Evolutionary conservation across 163 green algal species (phyloP).

Genomic region (Volvox carteri): DNA sequence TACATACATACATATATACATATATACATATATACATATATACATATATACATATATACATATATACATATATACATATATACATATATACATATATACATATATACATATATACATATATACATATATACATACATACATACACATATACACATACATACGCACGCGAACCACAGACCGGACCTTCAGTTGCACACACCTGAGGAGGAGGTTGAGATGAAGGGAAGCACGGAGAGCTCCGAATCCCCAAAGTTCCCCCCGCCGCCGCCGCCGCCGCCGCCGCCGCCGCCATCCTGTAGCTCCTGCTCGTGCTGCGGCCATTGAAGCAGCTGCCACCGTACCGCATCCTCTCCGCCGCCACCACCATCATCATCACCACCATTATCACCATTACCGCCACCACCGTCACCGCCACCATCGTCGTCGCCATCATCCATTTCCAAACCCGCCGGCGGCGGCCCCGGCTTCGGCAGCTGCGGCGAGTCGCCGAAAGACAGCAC

Average conservation of each 20-base stretch:
- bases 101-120: no score
- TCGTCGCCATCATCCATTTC: background rate
- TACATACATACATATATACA: no score
- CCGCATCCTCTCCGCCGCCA: background rate
- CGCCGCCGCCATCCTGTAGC: background rate
- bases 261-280: no score
- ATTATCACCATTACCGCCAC: background rate
- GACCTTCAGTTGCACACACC: background rate
- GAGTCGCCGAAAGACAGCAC: no score
- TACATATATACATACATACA: no score
- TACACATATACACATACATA: no score
- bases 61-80: no score
- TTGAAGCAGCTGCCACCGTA: background rate
- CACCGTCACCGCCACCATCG: background rate
- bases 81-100: no score
- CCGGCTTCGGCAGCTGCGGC: background rate
- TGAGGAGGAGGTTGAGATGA: background rate
- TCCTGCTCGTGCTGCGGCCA: background rate
- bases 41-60: no score
- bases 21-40: no score
- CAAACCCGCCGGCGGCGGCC: background rate
- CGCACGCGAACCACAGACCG: no score
- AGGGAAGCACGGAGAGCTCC: background rate
- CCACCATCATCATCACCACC: background rate
- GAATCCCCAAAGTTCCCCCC: no score